phyloP scores from a whole-genome alignment of 441 rosid genomes.

The Dalechampia spathulata region DNA sequence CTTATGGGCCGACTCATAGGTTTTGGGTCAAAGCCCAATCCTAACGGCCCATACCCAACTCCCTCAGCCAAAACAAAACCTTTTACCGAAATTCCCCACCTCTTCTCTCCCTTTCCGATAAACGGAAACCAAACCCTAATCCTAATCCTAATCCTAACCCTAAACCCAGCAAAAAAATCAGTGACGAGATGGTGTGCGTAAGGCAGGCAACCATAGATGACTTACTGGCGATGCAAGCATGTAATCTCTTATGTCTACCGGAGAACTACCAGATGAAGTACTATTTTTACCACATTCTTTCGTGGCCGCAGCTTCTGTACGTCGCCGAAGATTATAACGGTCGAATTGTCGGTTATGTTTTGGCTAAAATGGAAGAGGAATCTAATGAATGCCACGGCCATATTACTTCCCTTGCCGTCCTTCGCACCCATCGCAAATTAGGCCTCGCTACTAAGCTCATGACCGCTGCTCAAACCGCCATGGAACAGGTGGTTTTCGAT shows the following conservation, averaged over 20 bases:
- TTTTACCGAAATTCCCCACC: too few species aligned
- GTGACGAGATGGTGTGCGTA: slow-evolving; percentile 92
- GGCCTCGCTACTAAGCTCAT: slow-evolving; percentile 98
- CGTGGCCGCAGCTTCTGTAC: slow-evolving; percentile 98
- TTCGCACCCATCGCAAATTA: slow-evolving; percentile 90
- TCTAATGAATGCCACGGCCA: slow-evolving; percentile 95
- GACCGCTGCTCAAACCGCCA: slow-evolving; percentile 93
- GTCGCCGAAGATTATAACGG: slow-evolving; percentile 97
- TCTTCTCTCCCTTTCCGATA: too few species aligned
- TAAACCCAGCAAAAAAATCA: neutral
- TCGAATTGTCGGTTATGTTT: slow-evolving; percentile 88
- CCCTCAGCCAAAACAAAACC: too few species aligned
- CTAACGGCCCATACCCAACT: too few species aligned
- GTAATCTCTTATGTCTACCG: slow-evolving; percentile 85
- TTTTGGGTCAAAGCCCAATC: too few species aligned
- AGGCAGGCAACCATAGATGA: slow-evolving; percentile 96
- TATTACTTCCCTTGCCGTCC: slow-evolving; percentile 96
- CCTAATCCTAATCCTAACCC: neutral
- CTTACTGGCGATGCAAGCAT: slow-evolving; percentile 90
- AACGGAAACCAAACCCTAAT: too few species aligned
- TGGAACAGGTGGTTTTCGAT: slow-evolving; percentile 99
- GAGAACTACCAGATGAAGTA: slow-evolving; percentile 99
- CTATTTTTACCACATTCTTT: slow-evolving; percentile 87
- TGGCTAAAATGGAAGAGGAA: slow-evolving; percentile 99
- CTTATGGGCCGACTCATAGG: too few species aligned